Conservation (phyloP, 2,329 filamentous ascomycete species). For the Zymoseptoria passerinii region DNA sequence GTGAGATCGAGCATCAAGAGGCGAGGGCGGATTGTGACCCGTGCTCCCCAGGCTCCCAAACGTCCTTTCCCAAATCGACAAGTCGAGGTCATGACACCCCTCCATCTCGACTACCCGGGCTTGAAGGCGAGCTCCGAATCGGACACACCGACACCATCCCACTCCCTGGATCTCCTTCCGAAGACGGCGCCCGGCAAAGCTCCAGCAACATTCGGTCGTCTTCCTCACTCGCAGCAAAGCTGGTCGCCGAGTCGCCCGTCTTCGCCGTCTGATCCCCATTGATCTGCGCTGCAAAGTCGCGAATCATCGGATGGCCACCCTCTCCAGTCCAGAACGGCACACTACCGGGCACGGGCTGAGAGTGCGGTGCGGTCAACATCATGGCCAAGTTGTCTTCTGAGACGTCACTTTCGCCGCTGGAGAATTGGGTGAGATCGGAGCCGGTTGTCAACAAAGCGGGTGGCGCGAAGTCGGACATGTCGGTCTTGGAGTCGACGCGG, state of each 20-base stretch:
- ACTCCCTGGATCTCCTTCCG: neutral
- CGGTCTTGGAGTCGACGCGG: neutral
- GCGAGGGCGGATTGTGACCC: too few species aligned
- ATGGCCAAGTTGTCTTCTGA: neutral
- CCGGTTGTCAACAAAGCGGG: neutral
- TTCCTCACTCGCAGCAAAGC: neutral
- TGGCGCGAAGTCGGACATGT: neutral
- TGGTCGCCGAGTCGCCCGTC: neutral
- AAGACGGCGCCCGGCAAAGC: neutral
- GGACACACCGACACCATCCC: neutral
- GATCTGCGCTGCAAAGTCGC: neutral
- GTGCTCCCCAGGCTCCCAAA: too few species aligned
- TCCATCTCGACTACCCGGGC: neutral
- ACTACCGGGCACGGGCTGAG: neutral
- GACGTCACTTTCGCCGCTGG: neutral
- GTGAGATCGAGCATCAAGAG: too few species aligned
- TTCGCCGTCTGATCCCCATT: neutral
- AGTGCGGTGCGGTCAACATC: neutral
- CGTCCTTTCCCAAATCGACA: too few species aligned
- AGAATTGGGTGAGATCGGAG: neutral
- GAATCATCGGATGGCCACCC: neutral
- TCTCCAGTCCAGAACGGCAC: neutral
- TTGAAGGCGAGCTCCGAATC: neutral
- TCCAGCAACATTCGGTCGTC: neutral
- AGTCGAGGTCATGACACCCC: neutral